Conservation (phyloP, 176 grass and related monocot species). For the Otatea glauca region DNA sequence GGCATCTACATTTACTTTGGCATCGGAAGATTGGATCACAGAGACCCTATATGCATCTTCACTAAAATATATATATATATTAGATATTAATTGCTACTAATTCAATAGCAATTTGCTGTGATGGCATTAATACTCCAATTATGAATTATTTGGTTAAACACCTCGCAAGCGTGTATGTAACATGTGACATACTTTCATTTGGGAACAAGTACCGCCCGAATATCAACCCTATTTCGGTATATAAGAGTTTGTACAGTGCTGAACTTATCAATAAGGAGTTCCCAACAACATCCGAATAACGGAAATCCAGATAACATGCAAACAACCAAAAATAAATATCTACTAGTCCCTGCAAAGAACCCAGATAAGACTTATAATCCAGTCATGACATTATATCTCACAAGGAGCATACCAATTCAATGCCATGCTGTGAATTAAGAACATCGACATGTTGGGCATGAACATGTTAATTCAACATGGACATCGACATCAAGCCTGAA, state of each 20-base stretch:
- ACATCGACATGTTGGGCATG: background rate
- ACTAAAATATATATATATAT: background rate
- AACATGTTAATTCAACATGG: background rate
- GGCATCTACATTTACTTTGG: background rate
- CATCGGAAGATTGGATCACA: background rate
- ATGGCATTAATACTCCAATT: background rate
- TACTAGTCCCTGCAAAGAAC: background rate
- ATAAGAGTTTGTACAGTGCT: background rate
- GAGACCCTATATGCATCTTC: background rate
- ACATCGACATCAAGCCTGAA: constrained; percentile 7
- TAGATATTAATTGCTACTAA: background rate
- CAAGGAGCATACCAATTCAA: constrained; percentile 26
- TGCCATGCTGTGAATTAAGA: constrained; percentile 19
- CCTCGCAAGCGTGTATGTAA: background rate
- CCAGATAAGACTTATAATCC: background rate
- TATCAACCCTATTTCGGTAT: background rate
- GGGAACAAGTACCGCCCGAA: background rate
- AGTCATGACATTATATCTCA: constrained; percentile 16
- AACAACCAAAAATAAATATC: background rate
- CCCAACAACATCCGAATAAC: background rate
- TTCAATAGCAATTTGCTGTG: background rate
- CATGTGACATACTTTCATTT: background rate
- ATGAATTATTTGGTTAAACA: background rate
- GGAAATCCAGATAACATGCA: background rate
- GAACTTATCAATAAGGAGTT: background rate